Conservation (phyloP, 2,329 filamentous ascomycete genomes). For the Rhinocladiella mackenziei region DNA sequence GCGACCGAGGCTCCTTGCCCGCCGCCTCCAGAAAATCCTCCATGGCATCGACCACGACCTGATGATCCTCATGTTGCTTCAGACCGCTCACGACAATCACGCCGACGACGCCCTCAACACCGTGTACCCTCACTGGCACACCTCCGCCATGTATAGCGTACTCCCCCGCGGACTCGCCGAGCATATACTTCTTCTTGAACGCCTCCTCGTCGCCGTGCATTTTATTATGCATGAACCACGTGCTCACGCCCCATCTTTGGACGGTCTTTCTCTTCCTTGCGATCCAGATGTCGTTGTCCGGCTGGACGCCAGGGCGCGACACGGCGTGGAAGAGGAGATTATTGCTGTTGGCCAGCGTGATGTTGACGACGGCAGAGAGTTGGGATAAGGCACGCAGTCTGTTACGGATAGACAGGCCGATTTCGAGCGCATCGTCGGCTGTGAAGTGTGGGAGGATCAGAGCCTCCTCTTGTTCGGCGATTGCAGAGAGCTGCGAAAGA, state of each 20-base stretch:
- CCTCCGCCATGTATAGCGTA: slow-evolving; percentile 78
- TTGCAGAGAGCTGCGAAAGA: slow-evolving; percentile 21
- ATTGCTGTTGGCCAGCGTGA: slow-evolving; percentile 36
- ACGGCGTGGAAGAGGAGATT: slow-evolving; percentile 68
- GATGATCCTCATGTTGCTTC: slow-evolving; percentile 73
- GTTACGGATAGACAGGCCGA: slow-evolving; percentile 38
- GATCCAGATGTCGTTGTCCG: slow-evolving; percentile 70
- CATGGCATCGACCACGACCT: slow-evolving; percentile 67
- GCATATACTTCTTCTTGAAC: slow-evolving; percentile 63
- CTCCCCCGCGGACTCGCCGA: slow-evolving; percentile 53
- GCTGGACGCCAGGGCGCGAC: slow-evolving; percentile 62
- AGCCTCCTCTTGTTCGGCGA: slow-evolving; percentile 20
- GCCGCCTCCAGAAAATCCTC: slow-evolving; percentile 45
- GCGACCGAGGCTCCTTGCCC: slow-evolving; percentile 2
- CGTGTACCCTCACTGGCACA: slow-evolving; percentile 66
- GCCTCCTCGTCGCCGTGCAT: slow-evolving; percentile 59
- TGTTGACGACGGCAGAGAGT: slow-evolving; percentile 41
- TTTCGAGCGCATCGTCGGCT: slow-evolving; percentile 36
- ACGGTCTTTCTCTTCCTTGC: slow-evolving; percentile 68
- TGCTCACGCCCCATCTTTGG: slow-evolving; percentile 64
- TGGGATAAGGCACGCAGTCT: slow-evolving; percentile 36
- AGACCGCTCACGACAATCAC: slow-evolving; percentile 68
- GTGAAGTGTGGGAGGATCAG: slow-evolving; percentile 39
- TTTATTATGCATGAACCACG: slow-evolving; percentile 69
- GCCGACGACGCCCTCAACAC: slow-evolving; percentile 71